Evolutionary conservation across 2,329 filamentous ascomycete species (phyloP), one percentile per base, ranked within the genome.

Genomic region (Fusarium setosum): DNA sequence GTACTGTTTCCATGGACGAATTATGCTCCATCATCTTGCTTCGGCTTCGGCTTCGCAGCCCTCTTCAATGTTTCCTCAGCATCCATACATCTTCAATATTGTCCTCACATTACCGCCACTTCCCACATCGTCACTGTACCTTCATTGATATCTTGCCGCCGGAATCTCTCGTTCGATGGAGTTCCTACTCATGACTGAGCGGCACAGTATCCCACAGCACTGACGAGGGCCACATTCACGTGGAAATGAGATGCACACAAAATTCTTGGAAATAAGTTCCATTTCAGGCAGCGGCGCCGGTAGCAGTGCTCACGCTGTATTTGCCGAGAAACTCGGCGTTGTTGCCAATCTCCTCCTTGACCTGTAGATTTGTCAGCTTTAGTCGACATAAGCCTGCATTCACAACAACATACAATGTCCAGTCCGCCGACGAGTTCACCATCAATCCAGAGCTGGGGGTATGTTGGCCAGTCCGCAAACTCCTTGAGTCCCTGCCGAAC

Each of bases 401-500:
- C 26, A 58, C 20, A 34, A 38, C n/a, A n/a, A 83, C 93, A 85
- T 83, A 97, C 95, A 80, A 99, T 99, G 78, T 99, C 96, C 71
- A 99, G 81, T 2, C 96, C 96, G 59, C 96, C 95, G 20, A 98
- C 91, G 48, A 99, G 83, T 77, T 97, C 94, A 13, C 96, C 95
- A 61, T 90, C 88, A 12, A 97, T 88, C 90, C 95, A 99, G 64
- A 99, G 82, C 79, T 99, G 96, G 18, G 96, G 96, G 80, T 93
- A 99, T 0, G 96, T 99, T 10, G 96, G 96, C 96, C 96, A 99
- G 64, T 98, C 96, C n/a, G 94, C 94, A 77, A 90, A 98, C 80
- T 96, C 93, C 85, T 99, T 99, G 74, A 99, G 81, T 1, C 96
- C 96, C 81, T 98, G 95, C 62, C 96, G 87, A 45, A 99, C 96